Base-by-base conservation (phyloP, 164 flowering plant species). In the Kalanchoe fedtschenkoi region DNA sequence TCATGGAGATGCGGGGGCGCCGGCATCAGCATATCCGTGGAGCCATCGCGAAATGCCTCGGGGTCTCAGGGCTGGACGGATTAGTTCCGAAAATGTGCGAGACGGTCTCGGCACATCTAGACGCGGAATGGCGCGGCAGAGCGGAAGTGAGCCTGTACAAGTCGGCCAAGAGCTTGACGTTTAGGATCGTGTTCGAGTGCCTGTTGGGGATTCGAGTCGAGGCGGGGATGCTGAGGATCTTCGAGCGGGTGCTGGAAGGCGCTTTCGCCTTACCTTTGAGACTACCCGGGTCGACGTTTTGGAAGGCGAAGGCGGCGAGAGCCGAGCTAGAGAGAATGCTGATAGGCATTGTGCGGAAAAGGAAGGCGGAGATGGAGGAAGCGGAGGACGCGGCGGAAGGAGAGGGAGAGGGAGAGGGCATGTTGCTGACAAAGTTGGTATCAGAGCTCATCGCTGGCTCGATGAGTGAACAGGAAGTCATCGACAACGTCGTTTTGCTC, bases 1-100 rank as follows among this genome's bases (percentile, higher is more conserved):
- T 89, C 60, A 86, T 89, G 95, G 79, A 76, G 47, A 82, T 70
- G 51, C 78, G 80, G 65, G 89, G 89, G 1, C 82, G 78, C 24
- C 75, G 69, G 16, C 96, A 88, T 58, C 73, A 80, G 0, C 64
- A 68, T 58, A 41, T 86, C 21, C 88, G 92, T 0, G 78, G 82
- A 10, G 33, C 81, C 0, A 47, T 86, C 26, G 56, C 32, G 5
- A 26, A 26, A 13, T 24, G 56, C 32, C 56, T 51, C 14, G 56
- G 56, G 26, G 24, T 16, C 26, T 10, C 56, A 7, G 56, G 17
- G 56, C 56, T 51, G 1, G 56, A 51, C 32, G 32, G 17, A 10
- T 17, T 51, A 51, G 56, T 51, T 2, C 56, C 56, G 13, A 51
- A 26, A 51, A 51, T 51, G 30, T 51, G 56, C 56, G 26, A 24